Base-by-base conservation (phyloP, 352 stramenopile species). In the Phytophthora ohioensis region DNA sequence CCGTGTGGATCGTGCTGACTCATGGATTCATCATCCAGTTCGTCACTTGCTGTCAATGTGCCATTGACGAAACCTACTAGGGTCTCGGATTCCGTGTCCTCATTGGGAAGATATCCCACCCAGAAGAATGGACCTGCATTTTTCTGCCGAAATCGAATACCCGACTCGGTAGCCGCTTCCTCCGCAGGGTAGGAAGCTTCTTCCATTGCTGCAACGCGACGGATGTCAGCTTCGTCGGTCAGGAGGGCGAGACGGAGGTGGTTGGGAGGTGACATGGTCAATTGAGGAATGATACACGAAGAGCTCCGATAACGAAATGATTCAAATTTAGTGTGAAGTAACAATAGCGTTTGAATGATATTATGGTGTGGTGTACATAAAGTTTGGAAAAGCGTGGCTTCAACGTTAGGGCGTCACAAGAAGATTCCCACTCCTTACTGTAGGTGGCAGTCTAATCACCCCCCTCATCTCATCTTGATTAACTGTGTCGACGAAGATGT, bases 21-120 rank as follows among this genome's bases (percentile, higher is more conserved):
- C 83, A 98, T 96, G 10, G 80, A 81, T 31, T 93, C 80, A 27
- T 93, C 80, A 6, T 78, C 76, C 39, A 97, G 85, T 11, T 81
- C 70, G 4, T 81, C 45, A 47, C 75, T 84, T 11, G 61, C 48
- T n/a, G 70, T 80, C 27, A 94, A 78, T 42, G 92, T 98, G 60
- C 79, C 82, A 70, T 92, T 97, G 57, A 98, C 85, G 75, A 97
- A 98, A 4, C 94, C 94, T 17, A 97, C 84, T 39, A 98, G 75
- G 8, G 32, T 49, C 4, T 76, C 62, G 12, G 70, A 43, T 6
- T 59, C 17, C 4, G 55, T 21, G 3, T 55, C 64, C 7, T 62
- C 38, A 5, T 34, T 59, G 0, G 75, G 69, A 27, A 84, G 72
- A 38, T 87, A 74, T 11, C 52, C 68, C 8, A 39, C 67, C 42